Base-by-base conservation (phyloP, 192 early-diverging fungal species). In the Coemansia sp. region DNA sequence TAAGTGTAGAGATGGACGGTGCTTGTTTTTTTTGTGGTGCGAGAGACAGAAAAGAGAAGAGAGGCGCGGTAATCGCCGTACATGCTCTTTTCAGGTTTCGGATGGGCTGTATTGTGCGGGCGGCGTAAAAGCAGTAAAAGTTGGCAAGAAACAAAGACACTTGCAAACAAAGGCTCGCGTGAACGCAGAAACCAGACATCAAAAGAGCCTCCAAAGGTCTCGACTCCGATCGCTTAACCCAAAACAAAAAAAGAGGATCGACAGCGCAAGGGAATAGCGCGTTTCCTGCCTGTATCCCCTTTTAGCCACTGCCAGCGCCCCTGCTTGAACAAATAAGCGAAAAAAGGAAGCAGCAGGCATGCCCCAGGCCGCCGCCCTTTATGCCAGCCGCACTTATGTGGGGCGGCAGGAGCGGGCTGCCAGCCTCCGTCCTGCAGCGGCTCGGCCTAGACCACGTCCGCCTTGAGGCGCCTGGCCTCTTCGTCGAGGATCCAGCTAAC, bases 401-500 rank as follows among this genome's bases (percentile, higher is more conserved):
- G 1, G 36, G 10, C 36, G 10, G 36, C 36, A 38, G 10, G 10
- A 38, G 10, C 36, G 5, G 36, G 7, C 36, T 38, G 36, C 36
- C 5, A 45, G 42, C 42, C 42, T 45, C 42, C 3, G 17, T 45
- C 42, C 42, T 45, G 42, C 42, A 12, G 7, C 42, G 7, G 4
- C 8, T 10, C 14, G 18, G 4, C 52, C 14, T 25, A 38, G 56
- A 5, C 29, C 30, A 34, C 36, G 12, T 3, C 16, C 48, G n/a
- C 14, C 11, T 18, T 5, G 11, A n/a, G 32, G 12, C 61, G 50
- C 25, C 60, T 60, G 45, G 40, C 29, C 64, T 82, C 80, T 0
- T 65, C 34, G 17, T 68, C 68, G 60, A 82, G 62, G 31, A 82
- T 82, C 75, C 75, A 73, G 58, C 52, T 54, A 28, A 92, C 87